These are phyloP conservation scores for Pochonia chlamydosporia DNA, from an alignment of 2,329 filamentous ascomycete species.

Conservation along the genomic window DNA sequence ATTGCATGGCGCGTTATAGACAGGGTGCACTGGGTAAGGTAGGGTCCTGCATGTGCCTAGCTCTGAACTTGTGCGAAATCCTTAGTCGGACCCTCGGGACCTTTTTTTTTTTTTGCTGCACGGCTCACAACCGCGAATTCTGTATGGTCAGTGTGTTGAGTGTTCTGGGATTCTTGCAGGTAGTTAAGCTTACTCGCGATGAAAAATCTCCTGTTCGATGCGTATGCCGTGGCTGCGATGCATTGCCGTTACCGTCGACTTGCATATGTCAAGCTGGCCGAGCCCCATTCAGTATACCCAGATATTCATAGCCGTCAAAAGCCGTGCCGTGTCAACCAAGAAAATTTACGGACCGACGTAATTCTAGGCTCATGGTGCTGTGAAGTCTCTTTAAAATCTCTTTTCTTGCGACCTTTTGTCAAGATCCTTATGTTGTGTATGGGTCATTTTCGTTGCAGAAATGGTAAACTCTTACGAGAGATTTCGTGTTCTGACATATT, in stretches of 20 bases:
- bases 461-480: not conserved
- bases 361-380: no score
- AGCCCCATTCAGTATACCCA: not conserved
- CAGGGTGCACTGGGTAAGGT: not conserved
- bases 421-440: not conserved
- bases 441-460: not conserved
- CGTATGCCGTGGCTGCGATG: not conserved
- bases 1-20: not conserved
- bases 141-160: not conserved
- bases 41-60: not conserved
- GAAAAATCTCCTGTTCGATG: not conserved
- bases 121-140: not conserved
- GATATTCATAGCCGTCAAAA: conserved; percentile 6
- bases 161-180: not conserved
- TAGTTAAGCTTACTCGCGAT: conserved; percentile 1
- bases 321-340: conserved; percentile 3
- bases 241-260: not conserved
- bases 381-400: no score
- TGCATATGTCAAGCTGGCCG: not conserved
- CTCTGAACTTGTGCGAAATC: not conserved
- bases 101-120: not conserved
- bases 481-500: not conserved
- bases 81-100: not conserved
- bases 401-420: not conserved
- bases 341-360: no score